Evolutionary conservation across 148 eudicot genomes (phyloP).

Genomic region (Camellia granthamiana): DNA sequence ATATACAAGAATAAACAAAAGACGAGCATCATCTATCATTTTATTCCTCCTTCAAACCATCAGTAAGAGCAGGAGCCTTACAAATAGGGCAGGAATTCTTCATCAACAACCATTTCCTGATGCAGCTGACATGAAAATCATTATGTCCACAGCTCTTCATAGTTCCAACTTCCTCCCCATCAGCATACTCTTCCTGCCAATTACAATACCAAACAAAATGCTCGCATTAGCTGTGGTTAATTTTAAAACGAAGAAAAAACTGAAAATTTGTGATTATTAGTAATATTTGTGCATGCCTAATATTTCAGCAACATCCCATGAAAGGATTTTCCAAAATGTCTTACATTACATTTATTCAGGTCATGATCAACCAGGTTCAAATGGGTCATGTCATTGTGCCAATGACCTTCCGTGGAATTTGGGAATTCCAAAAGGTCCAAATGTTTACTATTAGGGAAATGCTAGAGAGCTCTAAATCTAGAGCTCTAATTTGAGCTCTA

Average conservation of each 20-base stretch:
- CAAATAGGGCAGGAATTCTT: slow-evolving; percentile 36
- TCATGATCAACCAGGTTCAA: too few species aligned
- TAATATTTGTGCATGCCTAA: neutral
- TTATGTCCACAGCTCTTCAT: slow-evolving; percentile 30
- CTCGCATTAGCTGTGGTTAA: neutral
- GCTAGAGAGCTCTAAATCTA: too few species aligned
- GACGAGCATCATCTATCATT: neutral
- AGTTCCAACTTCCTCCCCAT: slow-evolving; percentile 19
- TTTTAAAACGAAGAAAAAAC: neutral
- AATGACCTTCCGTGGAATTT: neutral
- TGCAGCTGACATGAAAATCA: slow-evolving; percentile 25
- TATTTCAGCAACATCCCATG: neutral
- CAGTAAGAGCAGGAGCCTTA: slow-evolving; percentile 24
- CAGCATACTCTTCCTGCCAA: slow-evolving; percentile 24
- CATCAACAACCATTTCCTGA: slow-evolving; percentile 30
- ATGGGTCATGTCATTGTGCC: too few species aligned
- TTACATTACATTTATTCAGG: neutral
- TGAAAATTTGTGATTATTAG: neutral
- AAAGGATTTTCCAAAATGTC: neutral
- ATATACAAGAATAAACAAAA: neutral
- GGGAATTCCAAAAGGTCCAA: neutral
- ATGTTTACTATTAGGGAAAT: neutral
- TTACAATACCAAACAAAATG: neutral
- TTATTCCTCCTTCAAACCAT: neutral
- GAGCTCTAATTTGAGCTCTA: too few species aligned